Percentiles rank a stretch among this genome's conserved stretches.
phyloP scores from a whole-genome alignment of 1,139 yeast genomes.

The Hyphopichia fennica region DNA sequence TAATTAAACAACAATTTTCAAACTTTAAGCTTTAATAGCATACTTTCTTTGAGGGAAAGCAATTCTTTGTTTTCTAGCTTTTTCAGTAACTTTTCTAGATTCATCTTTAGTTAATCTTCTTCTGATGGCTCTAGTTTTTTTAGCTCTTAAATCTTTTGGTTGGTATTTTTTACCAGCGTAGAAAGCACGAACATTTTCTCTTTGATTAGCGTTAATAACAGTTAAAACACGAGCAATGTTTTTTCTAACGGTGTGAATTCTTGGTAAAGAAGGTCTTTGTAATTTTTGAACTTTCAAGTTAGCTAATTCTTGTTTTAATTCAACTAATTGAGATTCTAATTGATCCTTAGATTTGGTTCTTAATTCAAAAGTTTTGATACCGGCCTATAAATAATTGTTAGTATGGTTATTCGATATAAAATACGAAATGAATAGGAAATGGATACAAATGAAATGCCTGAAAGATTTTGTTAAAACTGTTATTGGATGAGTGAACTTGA shows the following conservation, averaged over 20 bases:
- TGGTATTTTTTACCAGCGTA: slow-evolving; percentile 95
- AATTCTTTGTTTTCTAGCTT: slow-evolving; percentile 86
- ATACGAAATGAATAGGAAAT: background rate
- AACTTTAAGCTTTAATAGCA: slow-evolving; percentile 92
- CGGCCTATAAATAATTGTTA: slow-evolving; percentile 58
- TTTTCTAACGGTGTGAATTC: slow-evolving; percentile 96
- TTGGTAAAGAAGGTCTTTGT: slow-evolving; percentile 89
- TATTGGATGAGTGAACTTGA: too few species aligned
- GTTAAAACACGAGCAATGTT: slow-evolving; percentile 98
- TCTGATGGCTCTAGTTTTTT: slow-evolving; percentile 99
- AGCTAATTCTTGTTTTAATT: slow-evolving; percentile 96
- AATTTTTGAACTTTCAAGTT: slow-evolving; percentile 94
- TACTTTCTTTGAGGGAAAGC: slow-evolving; percentile 99
- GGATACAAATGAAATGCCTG: background rate
- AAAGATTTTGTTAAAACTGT: too few species aligned
- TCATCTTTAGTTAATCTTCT: slow-evolving; percentile 91
- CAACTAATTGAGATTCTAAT: slow-evolving; percentile 91
- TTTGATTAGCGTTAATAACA: slow-evolving; percentile 94
- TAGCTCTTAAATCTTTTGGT: slow-evolving; percentile 99
- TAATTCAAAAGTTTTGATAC: slow-evolving; percentile 93
- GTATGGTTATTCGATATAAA: slow-evolving; percentile 10
- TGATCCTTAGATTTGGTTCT: slow-evolving; percentile 97
- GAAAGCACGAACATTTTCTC: slow-evolving; percentile 92
- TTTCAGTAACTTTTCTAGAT: slow-evolving; percentile 77
- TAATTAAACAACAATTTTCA: background rate